A percentile compares a stretch with the other conserved stretches of the same genome.
These are phyloP conservation scores for Talaromyces rugulosus DNA, from an alignment of 2,329 filamentous ascomycete species.

Conservation along the genomic window DNA sequence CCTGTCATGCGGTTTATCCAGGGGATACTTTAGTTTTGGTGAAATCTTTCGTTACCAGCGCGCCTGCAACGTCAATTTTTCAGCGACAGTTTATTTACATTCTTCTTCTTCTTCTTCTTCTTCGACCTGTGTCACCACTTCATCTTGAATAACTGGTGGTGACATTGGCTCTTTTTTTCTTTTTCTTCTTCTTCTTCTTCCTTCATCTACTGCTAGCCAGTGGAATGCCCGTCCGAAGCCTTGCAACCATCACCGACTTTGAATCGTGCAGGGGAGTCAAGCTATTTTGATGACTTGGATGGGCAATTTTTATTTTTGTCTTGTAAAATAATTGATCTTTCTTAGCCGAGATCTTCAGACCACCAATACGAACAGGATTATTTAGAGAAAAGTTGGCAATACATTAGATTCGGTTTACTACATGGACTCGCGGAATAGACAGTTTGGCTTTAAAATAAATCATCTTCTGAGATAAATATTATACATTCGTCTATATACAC, in stretches of 20 bases:
- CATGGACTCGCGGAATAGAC: no score
- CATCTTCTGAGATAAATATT: not conserved
- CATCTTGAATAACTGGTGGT: no score
- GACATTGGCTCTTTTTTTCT: conserved; percentile 12
- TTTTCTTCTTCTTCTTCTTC: conserved; percentile 15
- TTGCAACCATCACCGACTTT: not conserved
- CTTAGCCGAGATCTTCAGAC: not conserved
- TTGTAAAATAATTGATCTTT: conserved; percentile 4
- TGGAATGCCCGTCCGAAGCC: not conserved
- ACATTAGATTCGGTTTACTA: not conserved
- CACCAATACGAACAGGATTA: not conserved
- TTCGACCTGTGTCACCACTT: not conserved
- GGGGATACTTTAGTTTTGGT: no score
- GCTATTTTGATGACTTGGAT: not conserved
- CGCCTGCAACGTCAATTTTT: no score
- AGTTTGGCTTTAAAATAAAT: no score
- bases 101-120: not conserved
- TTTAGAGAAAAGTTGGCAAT: not conserved
- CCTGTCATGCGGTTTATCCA: no score
- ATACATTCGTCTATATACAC: conserved; percentile 1
- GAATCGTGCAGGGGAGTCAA: not conserved
- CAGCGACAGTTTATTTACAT: not conserved
- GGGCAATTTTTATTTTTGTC: conserved; percentile 1
- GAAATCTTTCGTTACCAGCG: no score
- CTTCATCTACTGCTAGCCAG: conserved; percentile 8